Evolutionary conservation across 345 rosid genomes (phyloP).

Genomic region (Citrus unshiu): DNA sequence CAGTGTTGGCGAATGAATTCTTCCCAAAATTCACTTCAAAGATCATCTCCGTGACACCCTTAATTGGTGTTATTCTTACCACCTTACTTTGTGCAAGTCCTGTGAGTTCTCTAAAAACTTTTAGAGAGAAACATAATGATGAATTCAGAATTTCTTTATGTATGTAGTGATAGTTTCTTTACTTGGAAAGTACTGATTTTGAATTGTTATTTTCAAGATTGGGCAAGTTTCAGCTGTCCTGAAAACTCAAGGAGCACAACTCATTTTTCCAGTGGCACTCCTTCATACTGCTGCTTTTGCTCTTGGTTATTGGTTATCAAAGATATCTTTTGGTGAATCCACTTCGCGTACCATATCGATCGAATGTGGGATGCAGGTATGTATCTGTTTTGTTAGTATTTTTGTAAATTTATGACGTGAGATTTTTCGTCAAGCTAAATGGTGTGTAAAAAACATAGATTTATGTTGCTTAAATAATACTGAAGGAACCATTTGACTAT

Average conservation of each 20-base stretch:
- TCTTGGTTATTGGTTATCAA: conserved; percentile 82
- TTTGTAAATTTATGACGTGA: not conserved
- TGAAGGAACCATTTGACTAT: not conserved
- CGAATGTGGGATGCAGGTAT: conserved; percentile 98
- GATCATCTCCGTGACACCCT: conserved; percentile 73
- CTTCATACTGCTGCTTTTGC: conserved; percentile 84
- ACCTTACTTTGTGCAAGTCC: conserved; percentile 97
- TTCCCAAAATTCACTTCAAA: conserved; percentile 89
- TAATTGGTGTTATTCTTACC: conserved; percentile 91
- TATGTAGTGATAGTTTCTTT: conserved; percentile 4
- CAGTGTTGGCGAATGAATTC: conserved; percentile 88
- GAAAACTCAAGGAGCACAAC: conserved; percentile 88
- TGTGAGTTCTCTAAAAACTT: conserved; percentile 44
- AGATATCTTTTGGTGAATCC: conserved; percentile 85
- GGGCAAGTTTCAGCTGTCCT: conserved; percentile 91
- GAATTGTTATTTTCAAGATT: conserved; percentile 40
- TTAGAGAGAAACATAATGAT: not conserved
- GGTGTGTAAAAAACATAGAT: not conserved
- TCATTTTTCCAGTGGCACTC: conserved; percentile 79
- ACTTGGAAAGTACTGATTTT: conserved; percentile 8
- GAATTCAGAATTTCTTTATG: conserved; percentile 1
- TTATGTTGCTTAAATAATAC: not conserved
- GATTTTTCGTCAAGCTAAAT: not conserved
- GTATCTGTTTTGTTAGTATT: not conserved
- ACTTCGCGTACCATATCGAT: conserved; percentile 97